phyloP scores from a whole-genome alignment of 345 rosid genomes.

The Garcia nutans region DNA sequence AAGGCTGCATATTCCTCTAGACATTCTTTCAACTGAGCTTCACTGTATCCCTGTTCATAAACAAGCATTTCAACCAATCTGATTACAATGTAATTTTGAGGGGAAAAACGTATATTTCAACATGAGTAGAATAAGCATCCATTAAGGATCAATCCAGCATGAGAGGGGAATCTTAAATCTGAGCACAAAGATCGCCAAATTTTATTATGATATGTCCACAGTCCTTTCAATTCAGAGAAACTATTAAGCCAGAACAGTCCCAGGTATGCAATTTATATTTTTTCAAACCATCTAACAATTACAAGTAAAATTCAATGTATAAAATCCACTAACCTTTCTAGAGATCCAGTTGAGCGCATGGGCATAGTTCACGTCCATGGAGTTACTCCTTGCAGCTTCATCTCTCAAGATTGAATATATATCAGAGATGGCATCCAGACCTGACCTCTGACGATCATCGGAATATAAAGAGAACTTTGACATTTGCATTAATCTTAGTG shows the following conservation, averaged over 20 bases:
- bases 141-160: background rate
- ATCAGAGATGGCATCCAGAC: conserved; percentile 96
- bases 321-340: conserved; percentile 69
- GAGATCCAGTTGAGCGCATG: conserved; percentile 97
- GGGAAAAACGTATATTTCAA: background rate
- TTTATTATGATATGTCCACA: too few relatives aligned
- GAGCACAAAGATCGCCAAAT: background rate
- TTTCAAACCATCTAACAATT: conserved; percentile 4
- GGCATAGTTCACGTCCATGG: conserved; percentile 75
- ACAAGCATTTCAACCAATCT: conserved; percentile 20
- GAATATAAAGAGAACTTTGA: conserved; percentile 93
- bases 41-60: conserved; percentile 85
- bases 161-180: background rate
- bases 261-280: background rate
- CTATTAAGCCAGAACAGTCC: background rate
- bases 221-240: background rate
- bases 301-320: conserved; percentile 4
- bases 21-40: conserved; percentile 97
- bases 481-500: conserved; percentile 97
- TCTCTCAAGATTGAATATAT: conserved; percentile 92
- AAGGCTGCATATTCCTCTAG: conserved; percentile 94
- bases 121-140: background rate
- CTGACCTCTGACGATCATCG: conserved; percentile 84
- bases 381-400: conserved; percentile 88
- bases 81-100: background rate